Evolutionary conservation across 208 protist genomes (phyloP).

Genomic region (Crithidia thermophila): DNA sequence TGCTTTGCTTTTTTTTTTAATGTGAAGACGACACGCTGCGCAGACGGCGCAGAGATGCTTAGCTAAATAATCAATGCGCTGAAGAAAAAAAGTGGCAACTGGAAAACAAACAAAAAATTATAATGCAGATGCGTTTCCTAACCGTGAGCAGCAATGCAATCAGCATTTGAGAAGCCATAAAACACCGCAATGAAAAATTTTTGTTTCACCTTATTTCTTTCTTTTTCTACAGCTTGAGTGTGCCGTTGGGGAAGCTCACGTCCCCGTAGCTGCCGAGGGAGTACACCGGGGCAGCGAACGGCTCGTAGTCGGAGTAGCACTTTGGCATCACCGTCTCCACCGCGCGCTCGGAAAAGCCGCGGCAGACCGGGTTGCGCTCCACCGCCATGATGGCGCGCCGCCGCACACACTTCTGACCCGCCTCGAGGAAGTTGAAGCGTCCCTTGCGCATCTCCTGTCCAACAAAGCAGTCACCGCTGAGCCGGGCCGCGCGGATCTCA

Average conservation of each 20-base stretch:
- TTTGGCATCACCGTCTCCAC: slow-evolving; percentile 74
- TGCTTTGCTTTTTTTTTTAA: too few species aligned
- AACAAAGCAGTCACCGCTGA: slow-evolving; percentile 93
- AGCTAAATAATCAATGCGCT: too few species aligned
- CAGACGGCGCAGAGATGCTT: too few species aligned
- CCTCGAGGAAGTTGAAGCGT: slow-evolving; percentile 64
- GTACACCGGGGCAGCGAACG: slow-evolving; percentile 84
- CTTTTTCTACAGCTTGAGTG: slow-evolving; percentile 15
- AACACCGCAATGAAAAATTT: not conserved
- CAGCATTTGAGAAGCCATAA: not conserved
- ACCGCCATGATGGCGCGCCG: slow-evolving; percentile 89
- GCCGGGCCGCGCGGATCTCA: slow-evolving; percentile 93
- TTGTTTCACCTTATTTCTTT: not conserved
- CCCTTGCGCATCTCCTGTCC: slow-evolving; percentile 70
- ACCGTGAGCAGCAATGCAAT: not conserved
- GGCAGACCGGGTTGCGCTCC: slow-evolving; percentile 83
- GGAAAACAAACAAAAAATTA: not conserved
- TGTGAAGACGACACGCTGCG: too few species aligned
- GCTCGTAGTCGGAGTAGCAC: slow-evolving; percentile 92
- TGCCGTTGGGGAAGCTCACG: slow-evolving; percentile 44
- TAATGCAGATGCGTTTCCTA: not conserved
- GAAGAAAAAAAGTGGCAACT: too few species aligned
- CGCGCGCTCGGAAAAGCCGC: slow-evolving; percentile 78
- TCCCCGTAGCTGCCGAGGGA: slow-evolving; percentile 84
- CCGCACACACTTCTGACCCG: slow-evolving; percentile 85